Evolutionary conservation across 23 red algal genomes (phyloP), one percentile per base, ranked within the genome.

Genomic region (Agarophyton chilense): DNA sequence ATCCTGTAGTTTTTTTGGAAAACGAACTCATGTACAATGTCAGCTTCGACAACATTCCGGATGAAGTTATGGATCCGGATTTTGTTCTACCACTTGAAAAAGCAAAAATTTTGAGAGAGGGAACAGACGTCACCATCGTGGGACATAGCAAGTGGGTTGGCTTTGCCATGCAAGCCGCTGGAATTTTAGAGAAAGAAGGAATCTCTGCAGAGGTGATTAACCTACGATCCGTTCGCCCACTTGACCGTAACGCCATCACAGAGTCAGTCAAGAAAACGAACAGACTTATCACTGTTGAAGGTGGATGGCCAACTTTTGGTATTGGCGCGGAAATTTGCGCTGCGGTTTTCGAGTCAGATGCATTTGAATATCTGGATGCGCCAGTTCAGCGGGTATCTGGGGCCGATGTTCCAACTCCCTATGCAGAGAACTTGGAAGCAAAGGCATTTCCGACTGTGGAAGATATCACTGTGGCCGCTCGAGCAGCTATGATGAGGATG

Each of bases 21-120:
- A 92, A 96, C 67, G 97, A 99, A 58, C 93, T 99, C 28, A 95
- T 99, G 97, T 99, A 99, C 62, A 93, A 93, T 29, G 78, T 82
- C 29, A 88, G 29, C 41, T 99, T 99, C 83, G 89, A 95, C 35
- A 72, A 82, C 64, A 43, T 95, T 1, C 49, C 82, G 36, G 93
- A 95, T 25, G 29, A 89, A 45, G 93, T 92, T 11, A 88, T 96
- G 91, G 77, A 88, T 52, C 77, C 84, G 52, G 97, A 94, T 47
- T 99, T 99, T 81, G 52, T 82, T 52, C 33, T 99, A 36, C 97
- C 97, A 21, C 63, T 99, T 36, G 97, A 93, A 13, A 83, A 99
- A 78, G 93, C 93, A 61, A 99, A 99, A 65, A 65, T 99, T 49
- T 94, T 95, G 93, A 74, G 90, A 26, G 90, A 95, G 58, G 97